These are phyloP conservation scores for Hanseniaspora guilliermondii DNA, from an alignment of 805 yeast genomes.

Conservation along the genomic window DNA sequence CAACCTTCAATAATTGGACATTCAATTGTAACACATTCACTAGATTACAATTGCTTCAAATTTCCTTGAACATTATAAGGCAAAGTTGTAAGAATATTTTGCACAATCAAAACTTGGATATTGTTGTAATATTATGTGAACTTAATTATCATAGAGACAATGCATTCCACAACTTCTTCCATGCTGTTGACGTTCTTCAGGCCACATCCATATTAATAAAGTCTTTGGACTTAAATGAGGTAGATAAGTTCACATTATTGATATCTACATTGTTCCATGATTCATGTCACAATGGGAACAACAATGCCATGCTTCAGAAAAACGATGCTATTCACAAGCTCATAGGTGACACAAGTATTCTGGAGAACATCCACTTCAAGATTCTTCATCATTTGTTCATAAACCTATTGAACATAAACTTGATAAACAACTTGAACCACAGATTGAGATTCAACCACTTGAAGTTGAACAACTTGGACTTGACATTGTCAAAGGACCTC, in stretches of 20 bases:
- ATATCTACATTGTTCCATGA: slow-evolving; percentile 82
- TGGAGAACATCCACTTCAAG: slow-evolving; percentile 72
- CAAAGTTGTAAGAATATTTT: background rate
- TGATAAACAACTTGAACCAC: slow-evolving; percentile 16
- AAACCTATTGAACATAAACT: slow-evolving; percentile 16
- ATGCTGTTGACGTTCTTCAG: slow-evolving; percentile 90
- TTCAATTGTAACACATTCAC: slow-evolving; percentile 8
- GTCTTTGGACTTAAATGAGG: background rate
- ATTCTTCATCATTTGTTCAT: slow-evolving; percentile 32
- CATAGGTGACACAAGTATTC: slow-evolving; percentile 36
- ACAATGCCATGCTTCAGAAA: slow-evolving; percentile 43
- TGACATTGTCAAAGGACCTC: slow-evolving; percentile 19
- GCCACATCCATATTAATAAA: slow-evolving; percentile 57
- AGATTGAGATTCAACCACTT: slow-evolving; percentile 2
- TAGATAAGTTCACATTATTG: slow-evolving; percentile 42
- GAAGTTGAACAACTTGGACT: background rate
- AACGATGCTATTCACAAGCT: background rate
- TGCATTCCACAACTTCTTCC: slow-evolving; percentile 90
- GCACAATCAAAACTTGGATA: background rate
- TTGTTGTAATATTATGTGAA: slow-evolving; percentile 52
- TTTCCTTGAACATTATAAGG: background rate
- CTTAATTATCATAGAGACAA: slow-evolving; percentile 73
- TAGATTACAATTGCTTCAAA: slow-evolving; percentile 23
- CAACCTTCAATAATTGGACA: background rate
- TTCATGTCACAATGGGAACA: slow-evolving; percentile 93